Base-by-base conservation (phyloP, 768 basidiomycete genomes). In the Cystoderma amianthinum region DNA sequence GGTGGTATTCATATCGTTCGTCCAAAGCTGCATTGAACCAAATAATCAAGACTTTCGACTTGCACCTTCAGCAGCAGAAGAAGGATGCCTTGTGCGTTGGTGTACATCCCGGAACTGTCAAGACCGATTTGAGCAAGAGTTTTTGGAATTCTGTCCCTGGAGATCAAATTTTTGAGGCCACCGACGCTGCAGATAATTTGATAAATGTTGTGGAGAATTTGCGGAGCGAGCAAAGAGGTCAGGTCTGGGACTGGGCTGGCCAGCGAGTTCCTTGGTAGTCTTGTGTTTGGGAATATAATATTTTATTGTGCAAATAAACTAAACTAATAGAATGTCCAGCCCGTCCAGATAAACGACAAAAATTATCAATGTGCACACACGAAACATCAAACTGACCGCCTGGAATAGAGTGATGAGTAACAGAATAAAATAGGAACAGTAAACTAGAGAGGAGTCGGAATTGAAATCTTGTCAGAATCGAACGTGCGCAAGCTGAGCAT, bases 1-100 rank as follows among this genome's bases (percentile, higher is more conserved):
- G 77, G 25, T 80, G 78, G 78, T 80, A 72, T 51, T 78, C 75
- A 22, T 80, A 80, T 54, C 72, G 77, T 19, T 63, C 74, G 15
- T 78, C 76, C 38, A 80, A 80, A 54, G 72, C 78, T 1, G 77
- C 78, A 38, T 68, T 82, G 36, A 79, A 82, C 48, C 78, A 80
- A 48, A 68, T 73, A n/a, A 53, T 80, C 53, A 74, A 72, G 46
- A 80, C 76, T 13, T 79, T 78, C 48, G 76, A 82, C 54, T 47
- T 72, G 36, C 67, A 80, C 41, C 58, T 80, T 24, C 56, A 69
- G 49, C 61, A 67, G 58, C 68, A 69, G 48, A 67, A 64, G 38
- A 60, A 50, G 3, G 62, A 64, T 20, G 72, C 76, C 15, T 72
- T 80, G 35, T 71, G 68, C 47, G 66, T 78, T 18, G 76, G 74